These are phyloP conservation scores for Penstemon barbatus DNA, from an alignment of 257 asterid species.

Conservation along the genomic window DNA sequence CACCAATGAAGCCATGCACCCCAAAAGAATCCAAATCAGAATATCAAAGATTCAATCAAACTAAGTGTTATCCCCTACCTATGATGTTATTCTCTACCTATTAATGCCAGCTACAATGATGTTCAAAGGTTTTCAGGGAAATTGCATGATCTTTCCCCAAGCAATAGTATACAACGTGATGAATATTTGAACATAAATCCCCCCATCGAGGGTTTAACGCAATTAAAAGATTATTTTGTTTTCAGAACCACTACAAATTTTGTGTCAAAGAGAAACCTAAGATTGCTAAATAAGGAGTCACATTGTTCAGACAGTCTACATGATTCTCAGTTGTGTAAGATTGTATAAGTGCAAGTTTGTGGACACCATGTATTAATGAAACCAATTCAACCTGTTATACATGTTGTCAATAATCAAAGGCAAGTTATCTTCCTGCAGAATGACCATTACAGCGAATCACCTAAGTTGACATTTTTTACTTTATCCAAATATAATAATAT, in stretches of 20 bases:
- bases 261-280: neutral
- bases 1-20: conserved; percentile 14
- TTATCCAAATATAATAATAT: no score
- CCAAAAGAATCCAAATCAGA: conserved; percentile 1
- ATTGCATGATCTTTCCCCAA: conserved; percentile 11
- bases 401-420: neutral
- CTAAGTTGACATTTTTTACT: no score
- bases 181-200: neutral
- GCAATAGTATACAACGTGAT: neutral
- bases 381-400: neutral
- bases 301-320: no score
- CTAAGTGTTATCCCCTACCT: neutral
- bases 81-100: neutral
- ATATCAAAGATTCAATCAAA: neutral
- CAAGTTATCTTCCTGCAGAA: neutral
- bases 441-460: no score
- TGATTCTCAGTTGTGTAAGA: no score
- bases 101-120: neutral
- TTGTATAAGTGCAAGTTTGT: neutral
- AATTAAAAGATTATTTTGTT: neutral
- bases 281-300: no score
- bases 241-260: neutral
- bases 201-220: neutral
- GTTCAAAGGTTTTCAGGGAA: neutral
- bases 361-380: neutral